These are phyloP conservation scores for Fraxinus xanthoxyloides DNA, from an alignment of 305 asterid species.

Conservation along the genomic window DNA sequence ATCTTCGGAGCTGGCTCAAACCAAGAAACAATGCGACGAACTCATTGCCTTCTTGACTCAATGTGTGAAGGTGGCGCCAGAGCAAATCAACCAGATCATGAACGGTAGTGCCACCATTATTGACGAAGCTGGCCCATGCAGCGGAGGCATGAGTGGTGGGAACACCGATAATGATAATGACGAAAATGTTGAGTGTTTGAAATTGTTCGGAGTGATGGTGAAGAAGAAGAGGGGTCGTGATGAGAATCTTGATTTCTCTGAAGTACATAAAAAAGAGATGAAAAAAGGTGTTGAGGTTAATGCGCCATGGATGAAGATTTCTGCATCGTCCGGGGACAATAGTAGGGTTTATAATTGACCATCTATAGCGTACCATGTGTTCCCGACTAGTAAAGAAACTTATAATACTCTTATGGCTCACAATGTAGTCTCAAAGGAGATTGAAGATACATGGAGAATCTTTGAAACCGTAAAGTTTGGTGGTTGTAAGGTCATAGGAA, in stretches of 20 bases:
- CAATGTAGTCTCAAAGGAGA: neutral
- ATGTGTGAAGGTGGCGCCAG: constrained; percentile 57
- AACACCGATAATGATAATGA: constrained; percentile 31
- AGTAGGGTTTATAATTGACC: constrained; percentile 47
- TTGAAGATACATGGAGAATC: neutral
- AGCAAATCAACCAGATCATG: constrained; percentile 53
- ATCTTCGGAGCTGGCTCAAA: constrained; percentile 57
- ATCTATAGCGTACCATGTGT: neutral
- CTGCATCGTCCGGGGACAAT: constrained; percentile 37
- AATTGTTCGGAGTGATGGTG: constrained; percentile 69
- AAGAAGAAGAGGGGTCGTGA: constrained; percentile 50
- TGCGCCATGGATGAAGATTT: constrained; percentile 45
- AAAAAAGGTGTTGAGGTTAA: constrained; percentile 31
- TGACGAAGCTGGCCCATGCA: neutral
- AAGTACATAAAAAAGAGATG: constrained; percentile 36
- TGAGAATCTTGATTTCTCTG: constrained; percentile 28
- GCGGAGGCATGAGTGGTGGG: neutral
- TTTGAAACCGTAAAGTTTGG: neutral
- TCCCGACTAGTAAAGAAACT: neutral
- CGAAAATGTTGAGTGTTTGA: constrained; percentile 48
- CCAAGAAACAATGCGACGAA: constrained; percentile 72
- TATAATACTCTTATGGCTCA: neutral
- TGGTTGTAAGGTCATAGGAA: neutral
- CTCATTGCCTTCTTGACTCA: constrained; percentile 53
- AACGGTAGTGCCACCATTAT: constrained; percentile 22